A percentile compares a stretch with the other conserved stretches of the same genome.
phyloP scores from a whole-genome alignment of 2,329 filamentous ascomycete species.

The Erysiphe neolycopersici region DNA sequence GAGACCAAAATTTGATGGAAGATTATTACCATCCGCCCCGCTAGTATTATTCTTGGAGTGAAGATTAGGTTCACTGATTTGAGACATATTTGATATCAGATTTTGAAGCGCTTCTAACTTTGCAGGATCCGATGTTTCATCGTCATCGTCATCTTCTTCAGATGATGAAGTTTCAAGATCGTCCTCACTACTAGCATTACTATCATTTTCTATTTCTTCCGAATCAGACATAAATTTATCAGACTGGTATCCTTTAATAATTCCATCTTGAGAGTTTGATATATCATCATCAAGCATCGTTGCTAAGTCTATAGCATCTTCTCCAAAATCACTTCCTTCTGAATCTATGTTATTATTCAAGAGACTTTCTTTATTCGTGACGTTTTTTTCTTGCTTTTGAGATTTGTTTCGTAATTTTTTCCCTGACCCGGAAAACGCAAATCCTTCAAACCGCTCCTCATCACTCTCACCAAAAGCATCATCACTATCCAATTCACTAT shows the following conservation, averaged over 20 bases:
- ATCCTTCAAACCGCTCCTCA: constrained; percentile 42
- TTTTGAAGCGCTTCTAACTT: constrained; percentile 37
- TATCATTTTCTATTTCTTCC: constrained; percentile 4
- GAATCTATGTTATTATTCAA: constrained; percentile 18
- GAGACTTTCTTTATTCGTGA: constrained; percentile 19
- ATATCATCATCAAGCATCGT: constrained; percentile 9
- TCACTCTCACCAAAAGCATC: constrained; percentile 47
- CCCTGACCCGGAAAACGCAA: constrained; percentile 31
- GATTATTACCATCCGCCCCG: constrained; percentile 30
- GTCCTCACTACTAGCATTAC: background rate
- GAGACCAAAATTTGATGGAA: constrained; percentile 31
- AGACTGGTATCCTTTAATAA: constrained; percentile 12
- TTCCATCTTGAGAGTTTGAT: constrained; percentile 30
- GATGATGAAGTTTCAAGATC: constrained; percentile 17
- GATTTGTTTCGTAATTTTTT: constrained; percentile 24
- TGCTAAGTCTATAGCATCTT: constrained; percentile 16
- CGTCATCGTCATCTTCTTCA: constrained; percentile 16
- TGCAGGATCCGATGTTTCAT: constrained; percentile 17
- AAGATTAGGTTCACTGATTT: constrained; percentile 10
- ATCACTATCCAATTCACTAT: constrained; percentile 43
- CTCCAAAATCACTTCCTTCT: constrained; percentile 41
- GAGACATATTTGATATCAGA: constrained; percentile 38
- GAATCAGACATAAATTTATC: constrained; percentile 12
- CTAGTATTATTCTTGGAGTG: constrained; percentile 12
- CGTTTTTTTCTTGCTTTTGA: constrained; percentile 18